A percentile compares a stretch with the other conserved stretches of the same genome.
These are phyloP conservation scores for Pseudogymnoascus sp. DNA, from an alignment of 2,329 filamentous ascomycete species.

Conservation along the genomic window DNA sequence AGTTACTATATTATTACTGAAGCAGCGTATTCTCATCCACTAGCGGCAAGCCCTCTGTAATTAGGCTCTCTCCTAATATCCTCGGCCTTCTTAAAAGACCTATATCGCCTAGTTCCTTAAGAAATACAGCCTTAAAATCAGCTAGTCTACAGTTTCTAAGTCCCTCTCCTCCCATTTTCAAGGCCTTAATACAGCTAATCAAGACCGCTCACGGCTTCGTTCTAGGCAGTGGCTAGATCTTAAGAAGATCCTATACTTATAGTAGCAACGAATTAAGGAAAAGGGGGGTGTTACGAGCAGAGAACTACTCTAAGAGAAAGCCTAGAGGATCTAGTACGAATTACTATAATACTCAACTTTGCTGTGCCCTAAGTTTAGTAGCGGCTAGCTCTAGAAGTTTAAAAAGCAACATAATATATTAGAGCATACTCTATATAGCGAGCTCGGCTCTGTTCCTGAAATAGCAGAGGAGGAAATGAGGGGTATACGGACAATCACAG, in stretches of 20 bases:
- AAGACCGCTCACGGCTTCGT: slow-evolving; percentile 1
- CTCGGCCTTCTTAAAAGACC: slow-evolving; percentile 4
- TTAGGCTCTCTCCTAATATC: neutral
- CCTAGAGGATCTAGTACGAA: slow-evolving; percentile 14
- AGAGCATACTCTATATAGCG: slow-evolving; percentile 11
- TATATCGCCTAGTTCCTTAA: slow-evolving; percentile 3
- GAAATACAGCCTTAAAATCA: neutral
- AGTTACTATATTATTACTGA: neutral
- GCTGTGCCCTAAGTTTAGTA: slow-evolving; percentile 16
- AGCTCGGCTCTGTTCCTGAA: slow-evolving; percentile 8
- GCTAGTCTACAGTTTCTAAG: no score
- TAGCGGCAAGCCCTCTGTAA: no score
- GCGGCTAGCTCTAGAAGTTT: slow-evolving; percentile 18
- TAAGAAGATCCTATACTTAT: neutral
- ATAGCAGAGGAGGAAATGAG: slow-evolving; percentile 12
- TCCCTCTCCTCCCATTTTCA: neutral
- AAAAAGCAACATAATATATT: slow-evolving; percentile 14
- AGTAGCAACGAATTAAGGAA: neutral
- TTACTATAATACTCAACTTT: slow-evolving; percentile 15
- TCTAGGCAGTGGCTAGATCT: slow-evolving; percentile 8
- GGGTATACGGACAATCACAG: no score
- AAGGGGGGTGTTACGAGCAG: neutral
- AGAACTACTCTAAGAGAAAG: neutral
- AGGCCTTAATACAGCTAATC: neutral
- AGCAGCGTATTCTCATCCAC: no score